phyloP scores from a whole-genome alignment of 306 rosid genomes.

The Castanea mollissima region DNA sequence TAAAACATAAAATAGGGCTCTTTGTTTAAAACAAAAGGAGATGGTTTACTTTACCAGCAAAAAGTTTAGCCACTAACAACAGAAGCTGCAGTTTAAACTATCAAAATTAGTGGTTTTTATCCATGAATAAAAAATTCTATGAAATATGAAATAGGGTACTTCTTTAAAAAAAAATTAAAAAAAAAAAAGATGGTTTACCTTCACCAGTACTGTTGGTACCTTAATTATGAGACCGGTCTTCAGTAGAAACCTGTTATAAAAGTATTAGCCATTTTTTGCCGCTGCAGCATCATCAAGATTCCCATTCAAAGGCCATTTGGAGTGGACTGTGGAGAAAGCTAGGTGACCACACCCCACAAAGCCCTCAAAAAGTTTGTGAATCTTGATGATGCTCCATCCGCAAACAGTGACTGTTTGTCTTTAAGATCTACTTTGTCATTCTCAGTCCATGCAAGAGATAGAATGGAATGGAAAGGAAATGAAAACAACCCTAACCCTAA shows the following conservation, averaged over 20 bases:
- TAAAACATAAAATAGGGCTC: no score
- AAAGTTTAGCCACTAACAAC: no score
- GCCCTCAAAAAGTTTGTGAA: slow-evolving; percentile 34
- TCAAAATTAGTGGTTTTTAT: neutral
- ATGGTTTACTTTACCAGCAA: no score
- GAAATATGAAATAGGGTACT: neutral
- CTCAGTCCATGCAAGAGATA: slow-evolving; percentile 12
- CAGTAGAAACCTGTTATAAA: neutral
- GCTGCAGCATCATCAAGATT: slow-evolving; percentile 64
- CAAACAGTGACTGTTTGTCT: slow-evolving; percentile 13
- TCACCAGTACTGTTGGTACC: neutral
- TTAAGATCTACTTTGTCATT: neutral
- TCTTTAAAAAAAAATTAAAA: neutral
- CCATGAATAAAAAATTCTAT: neutral
- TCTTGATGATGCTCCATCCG: slow-evolving; percentile 62
- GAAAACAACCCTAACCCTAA: slow-evolving; percentile 21
- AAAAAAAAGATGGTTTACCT: no score
- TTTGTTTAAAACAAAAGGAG: no score
- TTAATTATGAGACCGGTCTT: neutral
- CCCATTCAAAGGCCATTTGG: slow-evolving; percentile 27
- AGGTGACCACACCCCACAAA: neutral
- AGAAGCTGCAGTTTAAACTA: no score
- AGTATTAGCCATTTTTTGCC: slow-evolving; percentile 38
- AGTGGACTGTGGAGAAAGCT: neutral
- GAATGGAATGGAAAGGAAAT: neutral